phyloP scores from a whole-genome alignment of 192 early-diverging fungal genomes.

The Coemansia sp. region DNA sequence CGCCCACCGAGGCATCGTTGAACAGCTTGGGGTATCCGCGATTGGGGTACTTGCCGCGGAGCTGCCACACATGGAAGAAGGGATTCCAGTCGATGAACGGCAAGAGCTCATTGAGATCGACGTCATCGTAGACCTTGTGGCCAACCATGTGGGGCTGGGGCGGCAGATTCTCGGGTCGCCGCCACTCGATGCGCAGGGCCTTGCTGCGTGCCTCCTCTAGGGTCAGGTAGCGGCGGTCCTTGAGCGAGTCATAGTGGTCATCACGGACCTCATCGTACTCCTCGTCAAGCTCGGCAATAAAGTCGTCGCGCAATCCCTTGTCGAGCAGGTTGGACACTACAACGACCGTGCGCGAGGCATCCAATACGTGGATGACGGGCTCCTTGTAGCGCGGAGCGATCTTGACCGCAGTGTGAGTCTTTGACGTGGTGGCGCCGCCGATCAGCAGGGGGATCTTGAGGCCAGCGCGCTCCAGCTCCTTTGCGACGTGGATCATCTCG shows the following conservation, averaged over 20 bases:
- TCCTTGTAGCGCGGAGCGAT: slow-evolving; percentile 83
- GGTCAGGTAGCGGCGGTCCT: slow-evolving; percentile 76
- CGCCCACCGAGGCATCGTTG: slow-evolving; percentile 88
- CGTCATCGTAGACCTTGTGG: slow-evolving; percentile 71
- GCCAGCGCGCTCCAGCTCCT: slow-evolving; percentile 85
- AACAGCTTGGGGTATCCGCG: slow-evolving; percentile 97
- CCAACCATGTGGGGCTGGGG: slow-evolving; percentile 83
- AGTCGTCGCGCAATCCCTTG: slow-evolving; percentile 74
- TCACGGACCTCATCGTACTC: slow-evolving; percentile 94
- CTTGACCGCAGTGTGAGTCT: slow-evolving; percentile 96
- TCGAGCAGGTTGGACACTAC: slow-evolving; percentile 88
- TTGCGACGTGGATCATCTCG: slow-evolving; percentile 96
- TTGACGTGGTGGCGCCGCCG: slow-evolving; percentile 93
- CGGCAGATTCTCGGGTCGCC: slow-evolving; percentile 56
- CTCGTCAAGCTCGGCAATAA: slow-evolving; percentile 82
- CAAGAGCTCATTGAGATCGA: slow-evolving; percentile 72
- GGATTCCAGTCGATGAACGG: slow-evolving; percentile 98
- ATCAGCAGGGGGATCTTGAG: slow-evolving; percentile 88
- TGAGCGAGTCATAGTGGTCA: slow-evolving; percentile 90
- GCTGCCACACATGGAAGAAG: slow-evolving; percentile 98
- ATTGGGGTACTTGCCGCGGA: slow-evolving; percentile 94
- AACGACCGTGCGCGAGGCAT: slow-evolving; percentile 88
- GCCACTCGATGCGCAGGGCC: slow-evolving; percentile 70
- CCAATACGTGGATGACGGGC: slow-evolving; percentile 84
- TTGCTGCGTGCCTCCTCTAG: slow-evolving; percentile 69